Conservation (phyloP, 139 green algal genomes). For the Chlorella sp. region DNA sequence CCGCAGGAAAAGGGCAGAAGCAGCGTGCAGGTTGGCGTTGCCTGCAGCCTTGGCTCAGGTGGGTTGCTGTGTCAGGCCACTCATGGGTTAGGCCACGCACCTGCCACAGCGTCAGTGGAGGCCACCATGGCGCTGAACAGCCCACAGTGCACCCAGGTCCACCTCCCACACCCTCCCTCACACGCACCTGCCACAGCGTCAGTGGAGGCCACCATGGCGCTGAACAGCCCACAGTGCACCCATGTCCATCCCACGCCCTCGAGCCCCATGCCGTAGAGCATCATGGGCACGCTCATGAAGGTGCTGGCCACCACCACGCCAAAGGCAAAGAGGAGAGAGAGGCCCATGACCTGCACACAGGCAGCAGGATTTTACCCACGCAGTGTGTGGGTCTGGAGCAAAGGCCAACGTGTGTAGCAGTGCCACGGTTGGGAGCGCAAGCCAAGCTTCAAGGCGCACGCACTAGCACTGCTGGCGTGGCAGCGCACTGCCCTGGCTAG, state of each 20-base stretch:
- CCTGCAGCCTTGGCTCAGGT: too few species aligned
- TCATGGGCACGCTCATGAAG: slow-evolving; percentile 36
- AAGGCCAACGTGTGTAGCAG: neutral
- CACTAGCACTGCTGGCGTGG: neutral
- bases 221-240: slow-evolving; percentile 51
- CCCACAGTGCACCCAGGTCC: neutral
- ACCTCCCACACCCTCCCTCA: neutral
- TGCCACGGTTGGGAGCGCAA: neutral
- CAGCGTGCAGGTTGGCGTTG: too few species aligned
- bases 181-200: slow-evolving; percentile 48
- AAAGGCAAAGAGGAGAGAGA: slow-evolving; percentile 51
- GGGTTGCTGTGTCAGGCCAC: too few species aligned
- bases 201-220: slow-evolving; percentile 49
- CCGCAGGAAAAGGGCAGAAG: too few species aligned
- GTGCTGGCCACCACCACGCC: slow-evolving; percentile 40
- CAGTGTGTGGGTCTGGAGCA: neutral
- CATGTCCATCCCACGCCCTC: slow-evolving; percentile 38
- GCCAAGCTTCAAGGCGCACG: neutral
- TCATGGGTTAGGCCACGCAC: too few species aligned
- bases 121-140: too few species aligned
- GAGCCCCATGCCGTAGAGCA: slow-evolving; percentile 45
- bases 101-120: too few species aligned
- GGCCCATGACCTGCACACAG: slow-evolving; percentile 34
- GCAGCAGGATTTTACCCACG: neutral
- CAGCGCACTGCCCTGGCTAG: neutral